Percentiles rank a stretch among this genome's conserved stretches.
Evolutionary conservation across 129 eudicot species (phyloP).

Genomic region (Glebionis coronaria): DNA sequence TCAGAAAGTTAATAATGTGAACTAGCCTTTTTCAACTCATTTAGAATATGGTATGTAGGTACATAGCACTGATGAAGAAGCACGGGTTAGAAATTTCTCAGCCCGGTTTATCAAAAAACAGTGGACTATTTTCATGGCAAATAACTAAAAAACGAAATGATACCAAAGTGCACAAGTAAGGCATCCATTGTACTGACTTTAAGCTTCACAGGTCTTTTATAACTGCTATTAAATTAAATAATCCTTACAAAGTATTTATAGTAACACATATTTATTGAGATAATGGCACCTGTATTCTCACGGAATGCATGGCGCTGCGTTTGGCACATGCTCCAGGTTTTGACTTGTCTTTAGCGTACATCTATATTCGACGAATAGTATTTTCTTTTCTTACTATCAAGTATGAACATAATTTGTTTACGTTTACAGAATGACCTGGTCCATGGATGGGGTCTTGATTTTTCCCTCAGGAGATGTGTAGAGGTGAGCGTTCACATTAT

Average conservation of each 20-base stretch:
- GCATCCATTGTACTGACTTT: not conserved
- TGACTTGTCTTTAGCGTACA: not conserved
- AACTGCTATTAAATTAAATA: too few species aligned
- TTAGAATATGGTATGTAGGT: slow-evolving; percentile 38
- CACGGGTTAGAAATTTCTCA: slow-evolving; percentile 82
- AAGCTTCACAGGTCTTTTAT: not conserved
- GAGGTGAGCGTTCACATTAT: not conserved
- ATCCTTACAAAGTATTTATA: not conserved
- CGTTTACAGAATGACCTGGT: not conserved
- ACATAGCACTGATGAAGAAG: slow-evolving; percentile 52
- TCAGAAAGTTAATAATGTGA: not conserved
- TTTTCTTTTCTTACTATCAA: slow-evolving; percentile 1
- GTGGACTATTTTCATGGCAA: slow-evolving; percentile 63
- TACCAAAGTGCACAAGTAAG: slow-evolving; percentile 75
- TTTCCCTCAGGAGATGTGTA: not conserved
- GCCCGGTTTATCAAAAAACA: slow-evolving; percentile 68
- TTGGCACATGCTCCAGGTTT: slow-evolving; percentile 84
- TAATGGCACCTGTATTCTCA: slow-evolving; percentile 90
- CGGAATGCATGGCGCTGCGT: slow-evolving; percentile 91
- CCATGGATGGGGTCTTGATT: not conserved
- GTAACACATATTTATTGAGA: slow-evolving; percentile 68
- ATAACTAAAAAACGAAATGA: slow-evolving; percentile 64
- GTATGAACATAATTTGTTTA: not conserved
- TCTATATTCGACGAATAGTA: not conserved
- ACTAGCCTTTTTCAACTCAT: not conserved